Base-by-base conservation (phyloP, 805 yeast genomes). In the Scheffersomyces amazonensis region DNA sequence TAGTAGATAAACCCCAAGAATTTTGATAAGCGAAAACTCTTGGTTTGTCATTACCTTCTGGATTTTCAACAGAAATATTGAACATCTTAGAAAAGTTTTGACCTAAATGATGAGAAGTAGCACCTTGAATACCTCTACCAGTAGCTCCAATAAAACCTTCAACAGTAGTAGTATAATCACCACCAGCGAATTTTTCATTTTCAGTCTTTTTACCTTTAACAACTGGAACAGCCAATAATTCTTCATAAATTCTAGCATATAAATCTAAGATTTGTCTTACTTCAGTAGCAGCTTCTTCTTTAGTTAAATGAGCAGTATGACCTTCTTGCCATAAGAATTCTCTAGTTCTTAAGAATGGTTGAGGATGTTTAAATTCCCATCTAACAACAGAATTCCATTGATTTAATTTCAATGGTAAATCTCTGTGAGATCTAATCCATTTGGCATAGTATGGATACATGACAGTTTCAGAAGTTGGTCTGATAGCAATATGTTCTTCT, bases 271-370 rank as follows among this genome's bases (percentile, higher is more conserved):
- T 91, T 64, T 83, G 83, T 53, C 77, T 59, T 22, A 91, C 98
- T 71, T 93, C 98, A 42, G 71, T 71, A 43, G 76, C 75, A 22
- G 99, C 96, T 44, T 78, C 93, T 44, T 81, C 87, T 48, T 72
- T 66, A 40, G 95, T 85, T 58, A 95, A 76, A 64, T 87, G 96
- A 39, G 96, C 99, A 35, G 99, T 93, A 73, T 93, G 99, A 54
- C 99, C 99, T 73, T 93, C 99, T 73, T 93, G 99, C 99, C 99
- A 93, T 66, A 93, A 75, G 71, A 93, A 93, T 71, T 93, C 99
- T 73, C 99, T 85, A 11, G 99, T 95, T 78, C 99, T 86, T 61
- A 93, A 72, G 69, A 93, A 93, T 35, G 99, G 99, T 72, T 93
- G 99, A 41, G 99, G 99, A 67, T 93, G 98, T 75, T 93, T 93